Base-by-base conservation (phyloP, 345 rosid genomes). In the Arabidopsis suecica region DNA sequence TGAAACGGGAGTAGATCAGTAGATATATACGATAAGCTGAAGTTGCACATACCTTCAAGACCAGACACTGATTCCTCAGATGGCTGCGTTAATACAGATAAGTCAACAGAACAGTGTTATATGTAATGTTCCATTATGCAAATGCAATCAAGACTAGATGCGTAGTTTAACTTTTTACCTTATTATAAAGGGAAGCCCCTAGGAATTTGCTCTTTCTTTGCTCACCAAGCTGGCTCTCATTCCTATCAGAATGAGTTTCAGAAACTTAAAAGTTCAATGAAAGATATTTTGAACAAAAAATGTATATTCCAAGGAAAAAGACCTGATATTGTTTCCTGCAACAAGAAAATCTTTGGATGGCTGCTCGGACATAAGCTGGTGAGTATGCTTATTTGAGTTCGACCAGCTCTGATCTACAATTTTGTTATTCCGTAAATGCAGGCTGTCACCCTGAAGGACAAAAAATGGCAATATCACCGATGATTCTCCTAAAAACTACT, bases 291-390 rank as follows among this genome's bases (percentile, higher is more conserved):
- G n/a, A 14, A 14, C 42, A 41, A 47, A n/a, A 2, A 49, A 74
- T 14, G 44, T 36, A 50, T 12, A 22, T 50, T 11, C 44, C 5
- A 32, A 12, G 9, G 48, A 11, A 61, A 44, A 11, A 48, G 25
- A 93, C 98, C 93, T 93, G 89, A 49, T 88, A 68, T 79, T 87
- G 73, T 69, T 71, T 64, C 73, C 82, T 45, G 80, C 73, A 41
- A 81, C 61, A 71, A 82, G 68, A 61, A 79, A 47, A 72, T 41
- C 83, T 49, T 69, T 85, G 51, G 70, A 62, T 37, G 86, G 82
- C 23, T 82, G 72, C 68, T 84, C 87, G 53, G 84, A 74, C 37
- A 78, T 72, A 69, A 42, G 72, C 79, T 77, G 82, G 83, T 72
- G 79, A 66, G 82, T 80, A 75, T 73, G 78, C 69, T 87, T 88